Evolutionary conservation across 495 filamentous ascomycete species (phyloP).

Genomic region (Penicillium coffeae): DNA sequence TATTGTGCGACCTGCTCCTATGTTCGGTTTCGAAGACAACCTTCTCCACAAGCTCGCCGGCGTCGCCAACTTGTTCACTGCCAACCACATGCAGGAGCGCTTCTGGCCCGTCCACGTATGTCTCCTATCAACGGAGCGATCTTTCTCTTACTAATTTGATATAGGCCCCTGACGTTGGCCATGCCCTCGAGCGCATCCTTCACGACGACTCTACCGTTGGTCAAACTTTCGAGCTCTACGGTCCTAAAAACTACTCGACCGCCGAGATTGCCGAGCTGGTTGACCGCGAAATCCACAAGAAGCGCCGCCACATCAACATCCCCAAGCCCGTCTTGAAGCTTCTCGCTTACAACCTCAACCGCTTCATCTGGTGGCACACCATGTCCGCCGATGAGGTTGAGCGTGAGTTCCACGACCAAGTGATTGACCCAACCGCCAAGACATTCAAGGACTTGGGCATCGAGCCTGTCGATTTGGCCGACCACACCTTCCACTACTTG

Average conservation of each 20-base stretch:
- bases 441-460: slow-evolving; percentile 94
- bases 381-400: slow-evolving; percentile 84
- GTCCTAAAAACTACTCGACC: slow-evolving; percentile 87
- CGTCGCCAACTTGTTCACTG: slow-evolving; percentile 72
- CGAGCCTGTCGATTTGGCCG: slow-evolving; percentile 71
- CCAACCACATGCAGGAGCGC: slow-evolving; percentile 89
- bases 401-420: slow-evolving; percentile 90
- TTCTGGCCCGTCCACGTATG: slow-evolving; percentile 90
- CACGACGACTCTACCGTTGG: slow-evolving; percentile 84
- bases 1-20: slow-evolving; percentile 88
- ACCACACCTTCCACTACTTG: slow-evolving; percentile 87
- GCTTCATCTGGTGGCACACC: slow-evolving; percentile 79
- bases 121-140: not conserved
- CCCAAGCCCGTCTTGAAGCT: slow-evolving; percentile 77
- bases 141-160: not conserved
- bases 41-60: slow-evolving; percentile 83
- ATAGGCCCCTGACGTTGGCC: slow-evolving; percentile 81
- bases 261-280: slow-evolving; percentile 83
- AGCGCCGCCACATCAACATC: slow-evolving; percentile 85
- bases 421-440: slow-evolving; percentile 86
- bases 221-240: slow-evolving; percentile 93
- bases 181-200: slow-evolving; percentile 81
- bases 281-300: slow-evolving; percentile 87
- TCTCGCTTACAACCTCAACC: slow-evolving; percentile 67
- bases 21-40: slow-evolving; percentile 93